Base-by-base conservation (phyloP, 2,329 filamentous ascomycete species). In the Diplocarpon mali region DNA sequence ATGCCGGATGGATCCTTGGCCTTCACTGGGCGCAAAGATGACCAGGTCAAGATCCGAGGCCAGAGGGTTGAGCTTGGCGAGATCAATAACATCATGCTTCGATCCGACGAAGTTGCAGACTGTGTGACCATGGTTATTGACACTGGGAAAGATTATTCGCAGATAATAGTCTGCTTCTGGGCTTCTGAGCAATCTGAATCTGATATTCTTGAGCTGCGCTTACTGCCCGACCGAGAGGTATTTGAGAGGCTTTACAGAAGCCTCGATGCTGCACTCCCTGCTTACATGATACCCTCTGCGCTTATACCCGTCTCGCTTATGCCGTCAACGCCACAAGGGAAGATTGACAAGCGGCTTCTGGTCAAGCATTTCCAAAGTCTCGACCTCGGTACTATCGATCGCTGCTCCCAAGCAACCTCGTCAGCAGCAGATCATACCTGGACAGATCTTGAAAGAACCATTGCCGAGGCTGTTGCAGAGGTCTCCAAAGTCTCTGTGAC, bases 11-110 rank as follows among this genome's bases (percentile, higher is more conserved):
- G 85, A 0, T 83, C 80, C 0, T 69, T 95, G 7, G 63, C 85
- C 3, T 85, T 92, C 34, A 64, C 77, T 9, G 85, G 85, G 13
- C 74, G 86, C 31, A 68, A 81, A 16, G 87, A 93, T 54, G 83
- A 83, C 48, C 85, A 93, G 61, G 70, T 92, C 44, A 94, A 93
- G 60, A 70, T 94, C 9, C 75, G 85, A 36, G 87, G 88, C 0
- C 83, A 90, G 53, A 70, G 84, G 36, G 79, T 94, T 32, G 86
- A 94, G 59, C 72, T 89, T 10, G 75, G 76, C 1, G 87, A 93
- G 59, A 82, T 94, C 44, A 83, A 78, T 46, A 73, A 72, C 13
- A 66, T 72, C 13, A 63, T 89, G 11, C 67, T 82, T 1, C 66
- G 69, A 11, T 70, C 69, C 8, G 55, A 58, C 0, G 52, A 66